Evolutionary conservation across 768 basidiomycete genomes (phyloP).

Genomic region (Podaxis sp.): DNA sequence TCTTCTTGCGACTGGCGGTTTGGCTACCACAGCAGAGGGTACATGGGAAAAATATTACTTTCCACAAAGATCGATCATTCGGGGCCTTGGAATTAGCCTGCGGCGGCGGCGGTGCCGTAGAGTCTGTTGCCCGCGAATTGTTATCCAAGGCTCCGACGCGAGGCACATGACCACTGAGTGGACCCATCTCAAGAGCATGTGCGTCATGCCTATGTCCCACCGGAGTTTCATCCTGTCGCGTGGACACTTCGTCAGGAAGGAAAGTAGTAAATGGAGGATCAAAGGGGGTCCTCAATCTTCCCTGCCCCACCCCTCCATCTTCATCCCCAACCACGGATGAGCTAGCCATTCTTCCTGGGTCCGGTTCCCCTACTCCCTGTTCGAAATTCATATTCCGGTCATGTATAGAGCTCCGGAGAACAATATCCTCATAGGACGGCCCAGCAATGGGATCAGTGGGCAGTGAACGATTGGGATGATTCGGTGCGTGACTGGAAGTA

Average conservation of each 20-base stretch:
- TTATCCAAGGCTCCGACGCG: neutral
- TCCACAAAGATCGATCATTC: neutral
- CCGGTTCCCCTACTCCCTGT: neutral
- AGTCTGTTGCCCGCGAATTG: neutral
- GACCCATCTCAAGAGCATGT: neutral
- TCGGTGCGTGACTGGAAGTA: slow-evolving; percentile 7
- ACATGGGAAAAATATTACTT: slow-evolving; percentile 10
- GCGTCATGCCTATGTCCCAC: neutral
- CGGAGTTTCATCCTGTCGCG: neutral
- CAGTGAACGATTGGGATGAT: slow-evolving; percentile 9
- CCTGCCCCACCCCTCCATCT: slow-evolving; percentile 13
- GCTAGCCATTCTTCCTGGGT: neutral
- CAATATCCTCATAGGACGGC: slow-evolving; percentile 40
- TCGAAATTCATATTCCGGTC: slow-evolving; percentile 6
- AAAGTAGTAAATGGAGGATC: slow-evolving; percentile 6
- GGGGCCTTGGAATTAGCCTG: neutral
- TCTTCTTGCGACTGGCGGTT: slow-evolving; percentile 4
- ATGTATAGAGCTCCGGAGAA: slow-evolving; percentile 1
- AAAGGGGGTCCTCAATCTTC: slow-evolving; percentile 9
- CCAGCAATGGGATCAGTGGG: slow-evolving; percentile 35
- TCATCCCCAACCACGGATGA: neutral
- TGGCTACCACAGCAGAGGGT: neutral
- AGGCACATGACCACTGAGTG: neutral
- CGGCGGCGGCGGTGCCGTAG: neutral
- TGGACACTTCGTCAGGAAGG: neutral